A percentile compares a stretch with the other conserved stretches of the same genome.
phyloP scores from a whole-genome alignment of 208 protist species.

The Wallacemonas sp. region DNA sequence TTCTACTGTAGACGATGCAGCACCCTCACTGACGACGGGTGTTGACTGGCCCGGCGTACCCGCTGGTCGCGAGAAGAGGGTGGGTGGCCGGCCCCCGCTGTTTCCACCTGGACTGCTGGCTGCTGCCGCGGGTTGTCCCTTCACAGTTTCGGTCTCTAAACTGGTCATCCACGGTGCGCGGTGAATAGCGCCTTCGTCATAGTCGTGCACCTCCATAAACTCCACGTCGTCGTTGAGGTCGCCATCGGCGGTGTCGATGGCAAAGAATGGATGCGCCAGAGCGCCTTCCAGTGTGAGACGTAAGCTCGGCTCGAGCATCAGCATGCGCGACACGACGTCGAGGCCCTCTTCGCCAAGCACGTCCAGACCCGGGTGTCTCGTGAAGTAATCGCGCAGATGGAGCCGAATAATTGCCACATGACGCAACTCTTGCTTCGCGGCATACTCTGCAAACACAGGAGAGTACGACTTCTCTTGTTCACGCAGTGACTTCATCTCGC shows the following conservation, averaged over 20 bases:
- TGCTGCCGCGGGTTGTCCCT: neutral
- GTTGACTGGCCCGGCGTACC: no score
- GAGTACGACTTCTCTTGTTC: conserved; percentile 11
- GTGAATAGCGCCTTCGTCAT: conserved; percentile 7
- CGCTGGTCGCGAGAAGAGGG: no score
- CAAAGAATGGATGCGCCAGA: conserved; percentile 73
- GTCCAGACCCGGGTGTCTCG: conserved; percentile 32
- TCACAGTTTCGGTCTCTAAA: conserved; percentile 3
- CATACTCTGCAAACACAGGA: neutral
- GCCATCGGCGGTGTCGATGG: neutral
- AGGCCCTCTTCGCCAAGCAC: conserved; percentile 62
- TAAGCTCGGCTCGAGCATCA: conserved; percentile 59
- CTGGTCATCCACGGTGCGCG: conserved; percentile 2
- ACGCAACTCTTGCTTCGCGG: neutral
- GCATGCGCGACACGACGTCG: conserved; percentile 54
- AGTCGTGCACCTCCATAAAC: conserved; percentile 11
- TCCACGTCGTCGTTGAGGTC: conserved; percentile 3
- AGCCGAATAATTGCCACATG: conserved; percentile 29
- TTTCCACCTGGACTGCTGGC: neutral
- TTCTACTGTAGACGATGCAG: no score
- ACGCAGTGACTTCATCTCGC: conserved; percentile 13
- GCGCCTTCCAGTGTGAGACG: conserved; percentile 59
- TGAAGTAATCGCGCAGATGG: conserved; percentile 35
- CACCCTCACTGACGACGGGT: no score
- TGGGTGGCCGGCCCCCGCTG: neutral